Evolutionary conservation across 345 rosid genomes (phyloP).

Genomic region (Kernera saxatilis): DNA sequence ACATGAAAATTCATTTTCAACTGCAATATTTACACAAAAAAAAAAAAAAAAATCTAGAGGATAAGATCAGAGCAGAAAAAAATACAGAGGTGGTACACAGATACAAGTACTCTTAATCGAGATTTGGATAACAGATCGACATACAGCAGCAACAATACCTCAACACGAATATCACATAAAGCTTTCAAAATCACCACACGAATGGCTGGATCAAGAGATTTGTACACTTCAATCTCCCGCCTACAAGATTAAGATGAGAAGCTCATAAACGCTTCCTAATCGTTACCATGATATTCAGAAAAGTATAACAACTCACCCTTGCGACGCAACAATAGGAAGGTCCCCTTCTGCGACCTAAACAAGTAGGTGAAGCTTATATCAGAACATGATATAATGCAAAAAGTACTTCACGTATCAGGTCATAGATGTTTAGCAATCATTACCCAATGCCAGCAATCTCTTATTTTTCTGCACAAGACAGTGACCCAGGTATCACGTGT

Average conservation of each 20-base stretch:
- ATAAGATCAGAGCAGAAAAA: background rate
- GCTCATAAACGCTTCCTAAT: slow-evolving; percentile 24
- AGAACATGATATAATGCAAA: slow-evolving; percentile 18
- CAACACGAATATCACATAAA: slow-evolving; percentile 94
- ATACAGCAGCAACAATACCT: slow-evolving; percentile 48
- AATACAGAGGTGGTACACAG: background rate
- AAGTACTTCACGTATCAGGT: slow-evolving; percentile 14
- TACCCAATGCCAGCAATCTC: slow-evolving; percentile 99
- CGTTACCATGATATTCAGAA: slow-evolving; percentile 3
- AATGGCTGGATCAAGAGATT: slow-evolving; percentile 82
- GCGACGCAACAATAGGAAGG: slow-evolving; percentile 89
- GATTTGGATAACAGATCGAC: background rate
- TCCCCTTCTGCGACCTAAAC: slow-evolving; percentile 97
- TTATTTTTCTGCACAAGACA: slow-evolving; percentile 89
- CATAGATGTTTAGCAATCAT: slow-evolving; percentile 25
- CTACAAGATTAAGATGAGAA: slow-evolving; percentile 36
- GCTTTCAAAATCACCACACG: slow-evolving; percentile 98
- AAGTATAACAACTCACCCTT: slow-evolving; percentile 65
- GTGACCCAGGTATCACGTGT: slow-evolving; percentile 99
- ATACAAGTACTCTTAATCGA: background rate
- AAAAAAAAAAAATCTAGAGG: background rate
- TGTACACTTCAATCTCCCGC: slow-evolving; percentile 76
- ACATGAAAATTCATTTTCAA: background rate
- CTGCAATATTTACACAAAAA: background rate
- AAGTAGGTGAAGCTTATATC: slow-evolving; percentile 24